Percentiles rank a stretch among this genome's conserved stretches.
These are phyloP conservation scores for Kuraishia floccosa DNA, from an alignment of 805 yeast species.

Conservation along the genomic window DNA sequence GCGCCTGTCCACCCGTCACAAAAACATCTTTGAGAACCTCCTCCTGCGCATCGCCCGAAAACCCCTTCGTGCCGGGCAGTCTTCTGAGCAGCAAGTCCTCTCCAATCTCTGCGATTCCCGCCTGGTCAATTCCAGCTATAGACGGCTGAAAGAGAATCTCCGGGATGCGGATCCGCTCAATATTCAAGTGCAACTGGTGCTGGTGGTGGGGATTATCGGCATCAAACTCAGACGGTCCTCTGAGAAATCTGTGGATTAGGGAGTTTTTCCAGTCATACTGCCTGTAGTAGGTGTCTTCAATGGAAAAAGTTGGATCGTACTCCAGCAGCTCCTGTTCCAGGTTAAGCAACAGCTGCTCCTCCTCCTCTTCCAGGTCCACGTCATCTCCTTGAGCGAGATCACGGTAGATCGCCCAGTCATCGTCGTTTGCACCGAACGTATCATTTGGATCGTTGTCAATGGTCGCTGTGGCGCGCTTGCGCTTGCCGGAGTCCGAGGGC, in stretches of 20 bases:
- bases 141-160: constrained; percentile 89
- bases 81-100: constrained; percentile 55
- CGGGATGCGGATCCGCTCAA: constrained; percentile 87
- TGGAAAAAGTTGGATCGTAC: constrained; percentile 75
- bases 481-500: constrained; percentile 23
- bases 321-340: constrained; percentile 71
- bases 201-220: constrained; percentile 75
- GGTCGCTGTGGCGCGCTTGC: constrained; percentile 42
- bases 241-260: constrained; percentile 67
- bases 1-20: constrained; percentile 78
- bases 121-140: constrained; percentile 92
- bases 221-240: constrained; percentile 85
- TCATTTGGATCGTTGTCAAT: constrained; percentile 89
- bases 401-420: constrained; percentile 88
- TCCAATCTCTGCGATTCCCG: constrained; percentile 76
- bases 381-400: constrained; percentile 69
- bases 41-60: constrained; percentile 38
- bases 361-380: constrained; percentile 73
- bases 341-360: constrained; percentile 42
- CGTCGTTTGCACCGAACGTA: constrained; percentile 91
- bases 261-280: constrained; percentile 81
- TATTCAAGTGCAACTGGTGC: constrained; percentile 83
- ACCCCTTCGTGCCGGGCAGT: constrained; percentile 43
- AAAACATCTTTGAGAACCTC: constrained; percentile 58
- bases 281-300: constrained; percentile 75